Percentiles rank a stretch among this genome's conserved stretches.
These are phyloP conservation scores for Mrakia gelida DNA, from an alignment of 768 basidiomycete species.

Conservation along the genomic window DNA sequence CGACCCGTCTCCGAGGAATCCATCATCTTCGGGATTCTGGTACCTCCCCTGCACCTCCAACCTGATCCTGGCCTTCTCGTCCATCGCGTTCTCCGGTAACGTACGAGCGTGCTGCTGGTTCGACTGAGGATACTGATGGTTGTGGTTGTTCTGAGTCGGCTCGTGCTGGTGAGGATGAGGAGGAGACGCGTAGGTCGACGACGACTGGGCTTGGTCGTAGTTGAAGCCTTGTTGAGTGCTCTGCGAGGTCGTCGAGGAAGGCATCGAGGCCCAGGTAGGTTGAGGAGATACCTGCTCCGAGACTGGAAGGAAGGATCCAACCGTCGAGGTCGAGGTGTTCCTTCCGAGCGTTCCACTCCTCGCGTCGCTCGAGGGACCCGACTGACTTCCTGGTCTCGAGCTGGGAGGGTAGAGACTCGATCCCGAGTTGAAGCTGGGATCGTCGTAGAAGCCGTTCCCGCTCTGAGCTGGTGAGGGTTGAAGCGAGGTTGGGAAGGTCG, in stretches of 20 bases:
- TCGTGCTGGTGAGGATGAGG: neutral
- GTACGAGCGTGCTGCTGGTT: neutral
- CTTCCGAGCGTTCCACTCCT: neutral
- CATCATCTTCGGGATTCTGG: slow-evolving; percentile 11
- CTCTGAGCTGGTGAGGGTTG: neutral
- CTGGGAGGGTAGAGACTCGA: neutral
- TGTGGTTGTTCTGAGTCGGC: neutral
- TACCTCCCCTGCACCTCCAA: slow-evolving; percentile 25
- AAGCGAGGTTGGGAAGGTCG: neutral
- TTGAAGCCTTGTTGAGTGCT: neutral
- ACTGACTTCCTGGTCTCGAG: slow-evolving; percentile 2
- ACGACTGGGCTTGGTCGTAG: neutral
- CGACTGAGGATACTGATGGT: neutral
- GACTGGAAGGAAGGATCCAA: slow-evolving; percentile 7
- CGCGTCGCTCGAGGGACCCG: slow-evolving; percentile 2
- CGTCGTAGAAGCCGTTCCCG: slow-evolving; percentile 13
- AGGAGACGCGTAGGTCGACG: neutral
- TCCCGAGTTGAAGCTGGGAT: neutral
- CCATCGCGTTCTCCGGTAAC: neutral
- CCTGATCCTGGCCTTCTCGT: slow-evolving; percentile 12
- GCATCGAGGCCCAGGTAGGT: neutral
- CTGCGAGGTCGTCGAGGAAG: neutral
- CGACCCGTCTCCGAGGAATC: slow-evolving; percentile 1
- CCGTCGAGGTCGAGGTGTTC: neutral
- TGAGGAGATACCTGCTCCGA: slow-evolving; percentile 13